These are phyloP conservation scores for Pythium aphanidermatum DNA, from an alignment of 352 stramenopile genomes.

Conservation along the genomic window DNA sequence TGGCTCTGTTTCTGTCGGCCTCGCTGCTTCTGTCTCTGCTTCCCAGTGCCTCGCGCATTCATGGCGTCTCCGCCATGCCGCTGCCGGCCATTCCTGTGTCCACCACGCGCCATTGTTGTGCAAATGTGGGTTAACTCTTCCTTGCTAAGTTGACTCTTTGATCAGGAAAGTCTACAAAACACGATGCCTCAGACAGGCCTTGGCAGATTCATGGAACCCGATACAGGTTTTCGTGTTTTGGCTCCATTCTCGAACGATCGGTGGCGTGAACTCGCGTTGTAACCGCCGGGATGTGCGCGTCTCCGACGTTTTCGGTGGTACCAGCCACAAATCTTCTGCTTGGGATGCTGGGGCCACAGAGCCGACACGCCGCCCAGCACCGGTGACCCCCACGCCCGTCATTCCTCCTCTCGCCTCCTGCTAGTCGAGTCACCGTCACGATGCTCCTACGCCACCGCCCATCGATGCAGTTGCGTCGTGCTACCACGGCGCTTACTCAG, in stretches of 20 bases:
- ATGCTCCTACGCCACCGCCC: conserved; percentile 14
- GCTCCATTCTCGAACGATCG: not conserved
- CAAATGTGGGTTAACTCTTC: too few species aligned
- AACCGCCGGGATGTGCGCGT: too few species aligned
- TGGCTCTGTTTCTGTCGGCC: conserved; percentile 1
- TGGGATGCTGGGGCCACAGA: conserved; percentile 10
- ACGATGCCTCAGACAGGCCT: conserved; percentile 1
- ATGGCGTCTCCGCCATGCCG: not conserved
- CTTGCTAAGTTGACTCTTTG: not conserved
- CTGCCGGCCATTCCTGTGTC: not conserved
- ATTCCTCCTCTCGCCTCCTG: not conserved
- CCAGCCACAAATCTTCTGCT: conserved; percentile 22
- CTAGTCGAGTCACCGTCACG: not conserved
- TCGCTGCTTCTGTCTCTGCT: conserved; percentile 21
- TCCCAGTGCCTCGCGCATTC: not conserved
- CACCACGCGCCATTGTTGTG: conserved; percentile 5
- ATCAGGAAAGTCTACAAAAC: too few species aligned
- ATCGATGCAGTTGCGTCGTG: conserved; percentile 1
- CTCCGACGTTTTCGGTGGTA: too few species aligned
- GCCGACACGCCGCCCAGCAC: not conserved
- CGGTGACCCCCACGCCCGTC: not conserved
- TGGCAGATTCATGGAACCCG: conserved; percentile 1
- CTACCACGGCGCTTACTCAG: not conserved
- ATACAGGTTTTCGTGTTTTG: not conserved
- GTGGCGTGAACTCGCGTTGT: conserved; percentile 9